Conservation (phyloP, 2,329 filamentous ascomycete genomes). For the Neonectria magnoliae region DNA sequence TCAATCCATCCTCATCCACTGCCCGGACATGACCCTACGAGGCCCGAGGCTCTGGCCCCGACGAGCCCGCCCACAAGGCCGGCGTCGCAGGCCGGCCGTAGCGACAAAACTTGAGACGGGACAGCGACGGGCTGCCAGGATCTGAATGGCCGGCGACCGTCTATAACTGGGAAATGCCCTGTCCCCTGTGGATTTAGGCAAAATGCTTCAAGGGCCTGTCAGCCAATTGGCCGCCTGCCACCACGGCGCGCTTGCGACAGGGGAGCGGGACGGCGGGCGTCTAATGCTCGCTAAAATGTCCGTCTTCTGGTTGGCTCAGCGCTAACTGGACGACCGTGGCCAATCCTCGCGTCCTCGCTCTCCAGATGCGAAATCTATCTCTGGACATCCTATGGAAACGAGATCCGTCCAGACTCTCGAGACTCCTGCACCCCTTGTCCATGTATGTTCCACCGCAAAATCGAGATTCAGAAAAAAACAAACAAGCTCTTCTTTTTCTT, state of each 20-base stretch:
- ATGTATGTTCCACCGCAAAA: not conserved
- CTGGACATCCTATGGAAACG: not conserved
- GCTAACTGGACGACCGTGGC: slow-evolving; percentile 31
- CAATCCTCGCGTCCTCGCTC: slow-evolving; percentile 28
- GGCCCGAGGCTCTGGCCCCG: slow-evolving; percentile 6
- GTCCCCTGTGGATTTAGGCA: too few species aligned
- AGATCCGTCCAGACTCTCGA: not conserved
- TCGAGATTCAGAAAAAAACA: not conserved
- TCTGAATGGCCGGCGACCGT: slow-evolving; percentile 1
- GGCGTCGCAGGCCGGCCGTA: slow-evolving; percentile 26
- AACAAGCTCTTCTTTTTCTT: not conserved
- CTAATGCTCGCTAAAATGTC: slow-evolving; percentile 5
- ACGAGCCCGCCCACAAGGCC: slow-evolving; percentile 31
- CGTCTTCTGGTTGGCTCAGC: slow-evolving; percentile 9
- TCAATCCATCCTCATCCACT: not conserved
- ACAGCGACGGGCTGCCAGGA: slow-evolving; percentile 1
- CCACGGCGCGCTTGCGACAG: slow-evolving; percentile 36
- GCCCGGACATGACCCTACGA: not conserved
- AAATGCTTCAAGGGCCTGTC: not conserved
- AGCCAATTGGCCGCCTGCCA: slow-evolving; percentile 33
- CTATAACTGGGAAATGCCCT: not conserved
- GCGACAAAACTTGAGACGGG: slow-evolving; percentile 17
- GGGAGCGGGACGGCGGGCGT: slow-evolving; percentile 30
- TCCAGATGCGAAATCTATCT: slow-evolving; percentile 7
- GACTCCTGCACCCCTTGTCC: not conserved